Base-by-base conservation (phyloP, 192 early-diverging fungal genomes). In the Mortierella claussenii region DNA sequence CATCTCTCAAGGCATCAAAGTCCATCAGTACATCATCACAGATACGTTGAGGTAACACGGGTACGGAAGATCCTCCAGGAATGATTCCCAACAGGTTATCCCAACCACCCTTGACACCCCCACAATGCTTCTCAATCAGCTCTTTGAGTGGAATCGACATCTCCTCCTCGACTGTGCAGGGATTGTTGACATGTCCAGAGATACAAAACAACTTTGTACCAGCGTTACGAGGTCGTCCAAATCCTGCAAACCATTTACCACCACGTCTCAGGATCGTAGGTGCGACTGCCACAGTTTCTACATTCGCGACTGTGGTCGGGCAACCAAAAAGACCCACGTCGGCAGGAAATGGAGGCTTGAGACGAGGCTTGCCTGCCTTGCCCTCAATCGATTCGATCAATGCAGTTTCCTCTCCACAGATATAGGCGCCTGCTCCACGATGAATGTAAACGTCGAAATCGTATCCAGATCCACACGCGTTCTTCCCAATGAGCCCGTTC, bases 291-390 rank as follows among this genome's bases (percentile, higher is more conserved):
- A 99, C 93, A 49, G 97, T 99, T 81, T 99, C 97, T 32, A 99
- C 97, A 70, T 99, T 99, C 32, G 95, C 91, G n/a, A 99, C 97
- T n/a, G 97, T 99, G 17, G 97, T 97, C 21, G 97, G 97, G 85
- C 97, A 99, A 30, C 97, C 97, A 65, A 99, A 99, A 42, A 99
- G 87, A 61, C 97, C 97, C 12, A 96, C 93, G 78, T 99, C 96
- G 65, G 97, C 97, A 31, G 97, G 97, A 90, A 99, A 99, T 53
- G 97, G 97, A 42, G 97, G 97, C 92, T 99, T 99, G 69, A 99
- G 74, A 62, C 97, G 89, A 18, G 97, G 97, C 87, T 99, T 99
- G n/a, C 97, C 97, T 67, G 94, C 94, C 85, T 97, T 97, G 55
- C 97, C 97, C 80, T 98, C 97, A 27, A 94, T 83, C 23, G 92